These are phyloP conservation scores for Austroboletus novae-zelandiae DNA, from an alignment of 1,284 basidiomycete genomes.

Conservation along the genomic window DNA sequence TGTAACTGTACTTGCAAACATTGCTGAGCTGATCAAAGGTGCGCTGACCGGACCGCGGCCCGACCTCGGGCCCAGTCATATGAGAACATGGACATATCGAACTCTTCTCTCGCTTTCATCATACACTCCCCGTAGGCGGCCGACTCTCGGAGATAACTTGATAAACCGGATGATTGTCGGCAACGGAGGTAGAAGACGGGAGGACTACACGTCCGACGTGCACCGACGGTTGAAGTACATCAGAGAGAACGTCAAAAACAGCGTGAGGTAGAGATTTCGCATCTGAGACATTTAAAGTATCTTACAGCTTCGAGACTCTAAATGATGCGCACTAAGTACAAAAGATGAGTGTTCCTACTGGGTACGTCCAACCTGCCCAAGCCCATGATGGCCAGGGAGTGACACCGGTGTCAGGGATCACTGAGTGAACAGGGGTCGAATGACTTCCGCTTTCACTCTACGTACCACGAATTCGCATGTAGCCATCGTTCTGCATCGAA, in stretches of 20 bases:
- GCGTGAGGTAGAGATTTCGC: slow-evolving; percentile 4
- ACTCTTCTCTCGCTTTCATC: slow-evolving; percentile 7
- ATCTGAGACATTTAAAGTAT: neutral
- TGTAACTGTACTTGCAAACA: too few relatives aligned
- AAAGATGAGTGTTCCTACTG: neutral
- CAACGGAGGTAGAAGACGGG: slow-evolving; percentile 11
- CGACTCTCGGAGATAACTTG: slow-evolving; percentile 20
- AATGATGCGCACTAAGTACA: slow-evolving; percentile 1
- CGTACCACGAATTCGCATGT: too few relatives aligned
- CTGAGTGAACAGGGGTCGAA: neutral
- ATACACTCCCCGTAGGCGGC: slow-evolving; percentile 5
- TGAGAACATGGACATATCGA: neutral
- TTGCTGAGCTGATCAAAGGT: too few relatives aligned
- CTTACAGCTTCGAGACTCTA: slow-evolving; percentile 2
- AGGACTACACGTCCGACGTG: slow-evolving; percentile 18
- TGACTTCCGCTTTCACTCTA: too few relatives aligned
- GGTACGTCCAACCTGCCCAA: neutral
- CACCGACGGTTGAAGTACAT: neutral
- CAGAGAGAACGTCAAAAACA: slow-evolving; percentile 14
- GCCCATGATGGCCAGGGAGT: neutral
- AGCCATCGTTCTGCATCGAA: too few relatives aligned
- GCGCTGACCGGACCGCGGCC: too few relatives aligned
- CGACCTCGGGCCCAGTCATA: too few relatives aligned
- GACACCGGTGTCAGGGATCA: neutral
- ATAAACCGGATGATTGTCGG: slow-evolving; percentile 10